Conservation (phyloP, 2,329 filamentous ascomycete species). For the Nemania sp. region DNA sequence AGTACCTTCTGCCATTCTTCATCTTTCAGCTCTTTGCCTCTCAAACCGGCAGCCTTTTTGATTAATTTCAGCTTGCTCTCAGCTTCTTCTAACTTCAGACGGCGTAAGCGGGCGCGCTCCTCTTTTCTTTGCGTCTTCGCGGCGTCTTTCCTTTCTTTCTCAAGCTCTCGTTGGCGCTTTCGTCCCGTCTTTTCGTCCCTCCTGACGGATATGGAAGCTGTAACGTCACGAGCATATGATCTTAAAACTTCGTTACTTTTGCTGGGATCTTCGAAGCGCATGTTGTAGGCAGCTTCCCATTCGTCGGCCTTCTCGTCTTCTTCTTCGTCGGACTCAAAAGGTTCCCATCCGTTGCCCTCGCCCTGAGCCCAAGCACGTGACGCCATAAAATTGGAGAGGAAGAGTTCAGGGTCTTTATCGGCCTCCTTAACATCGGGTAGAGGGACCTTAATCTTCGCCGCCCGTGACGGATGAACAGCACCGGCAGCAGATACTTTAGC, state of each 20-base stretch:
- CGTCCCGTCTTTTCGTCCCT: constrained; percentile 78
- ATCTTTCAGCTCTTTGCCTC: constrained; percentile 66
- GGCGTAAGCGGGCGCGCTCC: constrained; percentile 81
- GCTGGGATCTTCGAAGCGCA: constrained; percentile 90
- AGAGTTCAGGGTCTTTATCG: constrained; percentile 87
- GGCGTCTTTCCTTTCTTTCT: constrained; percentile 75
- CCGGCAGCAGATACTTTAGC: constrained; percentile 38
- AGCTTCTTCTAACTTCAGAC: constrained; percentile 87
- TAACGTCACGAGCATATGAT: constrained; percentile 86
- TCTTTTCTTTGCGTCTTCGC: constrained; percentile 76
- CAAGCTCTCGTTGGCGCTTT: constrained; percentile 76
- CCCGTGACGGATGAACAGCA: constrained; percentile 61
- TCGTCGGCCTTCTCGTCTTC: constrained; percentile 74
- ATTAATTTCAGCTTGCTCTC: constrained; percentile 86
- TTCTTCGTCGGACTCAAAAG: constrained; percentile 89
- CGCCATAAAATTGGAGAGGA: constrained; percentile 94
- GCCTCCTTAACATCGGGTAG: constrained; percentile 72
- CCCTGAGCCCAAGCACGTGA: constrained; percentile 84
- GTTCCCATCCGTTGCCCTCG: constrained; percentile 68
- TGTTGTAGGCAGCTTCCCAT: constrained; percentile 91
- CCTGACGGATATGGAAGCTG: constrained; percentile 79
- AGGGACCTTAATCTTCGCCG: constrained; percentile 50
- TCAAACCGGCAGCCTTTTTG: constrained; percentile 82
- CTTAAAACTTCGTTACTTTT: constrained; percentile 86
- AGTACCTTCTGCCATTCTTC: constrained; percentile 85